Percentiles rank a stretch among this genome's conserved stretches.
Evolutionary conservation across 257 asterid species (phyloP).

Genomic region (Verbena officinalis): DNA sequence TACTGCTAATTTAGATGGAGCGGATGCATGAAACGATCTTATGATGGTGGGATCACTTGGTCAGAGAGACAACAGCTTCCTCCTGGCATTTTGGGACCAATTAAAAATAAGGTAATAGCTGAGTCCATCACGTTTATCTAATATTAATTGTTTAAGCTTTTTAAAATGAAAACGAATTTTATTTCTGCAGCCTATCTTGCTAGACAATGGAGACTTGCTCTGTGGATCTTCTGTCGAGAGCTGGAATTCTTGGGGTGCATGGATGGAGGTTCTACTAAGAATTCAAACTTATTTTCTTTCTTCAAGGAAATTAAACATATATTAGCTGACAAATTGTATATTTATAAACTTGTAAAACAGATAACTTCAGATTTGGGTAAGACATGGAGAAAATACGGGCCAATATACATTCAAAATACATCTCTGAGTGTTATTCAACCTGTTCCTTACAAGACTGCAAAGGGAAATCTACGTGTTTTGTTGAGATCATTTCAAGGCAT

Average conservation of each 20-base stretch:
- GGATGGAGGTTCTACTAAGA: constrained; percentile 77
- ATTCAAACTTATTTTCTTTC: background rate
- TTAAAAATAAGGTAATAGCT: constrained; percentile 72
- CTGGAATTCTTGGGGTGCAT: constrained; percentile 99
- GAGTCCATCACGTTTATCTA: background rate
- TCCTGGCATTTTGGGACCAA: constrained; percentile 97
- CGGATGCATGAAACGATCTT: constrained; percentile 88
- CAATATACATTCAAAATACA: constrained; percentile 58
- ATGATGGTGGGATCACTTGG: constrained; percentile 84
- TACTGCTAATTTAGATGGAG: constrained; percentile 70
- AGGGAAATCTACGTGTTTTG: constrained; percentile 72
- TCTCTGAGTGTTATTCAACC: constrained; percentile 94
- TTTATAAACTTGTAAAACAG: constrained; percentile 42
- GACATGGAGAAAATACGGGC: constrained; percentile 90
- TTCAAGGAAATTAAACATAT: background rate
- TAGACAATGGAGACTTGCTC: constrained; percentile 79
- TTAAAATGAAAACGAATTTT: constrained; percentile 13
- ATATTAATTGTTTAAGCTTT: background rate
- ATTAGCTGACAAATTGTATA: background rate
- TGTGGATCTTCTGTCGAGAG: constrained; percentile 99
- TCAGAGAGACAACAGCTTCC: constrained; percentile 84
- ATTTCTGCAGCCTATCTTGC: constrained; percentile 72
- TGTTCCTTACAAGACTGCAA: constrained; percentile 79
- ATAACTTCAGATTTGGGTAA: constrained; percentile 76
- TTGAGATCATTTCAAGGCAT: constrained; percentile 74